phyloP scores from a whole-genome alignment of 1,284 basidiomycete species.

The Erythrobasidium hasegawianum region DNA sequence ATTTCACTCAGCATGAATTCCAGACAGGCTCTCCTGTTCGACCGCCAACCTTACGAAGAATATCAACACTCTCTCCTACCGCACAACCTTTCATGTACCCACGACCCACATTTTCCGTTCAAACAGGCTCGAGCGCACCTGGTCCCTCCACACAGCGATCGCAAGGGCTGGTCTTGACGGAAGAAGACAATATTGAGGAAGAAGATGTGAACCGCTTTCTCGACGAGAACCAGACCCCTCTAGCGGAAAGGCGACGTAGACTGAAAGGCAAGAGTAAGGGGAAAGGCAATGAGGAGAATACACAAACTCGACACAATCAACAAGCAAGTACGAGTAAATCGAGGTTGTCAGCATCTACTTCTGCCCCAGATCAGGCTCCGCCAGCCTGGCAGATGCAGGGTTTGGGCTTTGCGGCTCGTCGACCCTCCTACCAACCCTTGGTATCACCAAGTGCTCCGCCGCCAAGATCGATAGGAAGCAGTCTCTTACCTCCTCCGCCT shows the following conservation, averaged over 20 bases:
- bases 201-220: conserved; percentile 5
- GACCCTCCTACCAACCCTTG: background rate
- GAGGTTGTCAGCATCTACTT: background rate
- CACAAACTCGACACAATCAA: no score
- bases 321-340: background rate
- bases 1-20: no score
- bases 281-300: background rate
- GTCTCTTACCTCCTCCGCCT: background rate
- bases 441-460: background rate
- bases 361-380: background rate
- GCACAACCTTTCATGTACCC: background rate
- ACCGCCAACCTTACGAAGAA: background rate
- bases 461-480: background rate
- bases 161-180: background rate
- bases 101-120: background rate
- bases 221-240: conserved; percentile 12
- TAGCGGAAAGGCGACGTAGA: conserved; percentile 1
- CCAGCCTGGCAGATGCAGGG: conserved; percentile 8
- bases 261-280: conserved; percentile 24
- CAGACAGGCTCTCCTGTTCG: background rate
- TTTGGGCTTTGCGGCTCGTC: conserved; percentile 2
- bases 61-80: conserved; percentile 1
- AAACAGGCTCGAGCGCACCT: background rate
- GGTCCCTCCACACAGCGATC: background rate
- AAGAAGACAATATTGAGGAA: background rate